Evolutionary conservation across 2,329 filamentous ascomycete species (phyloP).

Genomic region (Didymella segeticola): DNA sequence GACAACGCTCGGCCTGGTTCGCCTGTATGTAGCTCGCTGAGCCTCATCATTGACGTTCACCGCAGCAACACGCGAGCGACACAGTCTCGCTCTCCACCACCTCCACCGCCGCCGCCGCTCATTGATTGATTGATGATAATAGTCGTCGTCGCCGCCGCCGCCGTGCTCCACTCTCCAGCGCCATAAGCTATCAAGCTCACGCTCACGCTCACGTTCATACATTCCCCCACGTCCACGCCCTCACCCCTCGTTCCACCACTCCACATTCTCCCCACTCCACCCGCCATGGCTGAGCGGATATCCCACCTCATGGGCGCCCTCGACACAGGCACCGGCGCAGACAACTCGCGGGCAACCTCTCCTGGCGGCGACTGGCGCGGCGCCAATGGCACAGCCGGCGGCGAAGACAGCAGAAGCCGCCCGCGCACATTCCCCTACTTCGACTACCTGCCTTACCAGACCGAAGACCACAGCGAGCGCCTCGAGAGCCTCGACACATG

Average conservation of each 20-base stretch:
- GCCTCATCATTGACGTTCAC: slow-evolving; percentile 11
- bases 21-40: slow-evolving; percentile 19
- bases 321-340: slow-evolving; percentile 60
- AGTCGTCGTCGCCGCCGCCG: too few relatives aligned
- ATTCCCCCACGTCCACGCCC: too few relatives aligned
- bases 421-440: slow-evolving; percentile 95
- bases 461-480: slow-evolving; percentile 80
- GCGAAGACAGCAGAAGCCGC: slow-evolving; percentile 68
- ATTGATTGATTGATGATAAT: slow-evolving; percentile 13
- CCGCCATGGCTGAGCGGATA: slow-evolving; percentile 51
- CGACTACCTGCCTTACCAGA: slow-evolving; percentile 83
- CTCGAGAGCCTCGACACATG: slow-evolving; percentile 84
- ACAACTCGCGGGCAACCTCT: slow-evolving; percentile 85
- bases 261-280: slow-evolving; percentile 21
- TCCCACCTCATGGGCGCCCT: slow-evolving; percentile 51
- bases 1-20: slow-evolving; percentile 14
- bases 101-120: not conserved
- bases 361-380: slow-evolving; percentile 71
- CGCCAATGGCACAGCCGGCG: slow-evolving; percentile 56
- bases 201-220: too few relatives aligned
- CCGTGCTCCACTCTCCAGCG: slow-evolving; percentile 12
- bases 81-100: not conserved
- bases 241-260: slow-evolving; percentile 17
- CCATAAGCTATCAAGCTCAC: too few relatives aligned
- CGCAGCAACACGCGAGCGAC: slow-evolving; percentile 3